phyloP scores from a whole-genome alignment of 805 yeast genomes.

The Priceomyces fermenticarens region DNA sequence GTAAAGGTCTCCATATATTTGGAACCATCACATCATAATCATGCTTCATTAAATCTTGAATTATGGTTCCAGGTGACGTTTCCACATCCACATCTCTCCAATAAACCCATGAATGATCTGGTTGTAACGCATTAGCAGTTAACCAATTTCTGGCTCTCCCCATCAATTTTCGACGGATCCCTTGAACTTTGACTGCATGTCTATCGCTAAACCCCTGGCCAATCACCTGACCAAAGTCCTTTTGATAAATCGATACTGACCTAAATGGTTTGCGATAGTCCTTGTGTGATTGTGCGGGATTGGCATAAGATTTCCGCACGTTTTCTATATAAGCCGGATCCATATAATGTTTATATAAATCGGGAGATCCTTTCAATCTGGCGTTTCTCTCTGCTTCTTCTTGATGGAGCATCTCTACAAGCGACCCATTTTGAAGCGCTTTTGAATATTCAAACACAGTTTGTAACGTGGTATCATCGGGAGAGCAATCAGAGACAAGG shows the following conservation, averaged over 20 bases:
- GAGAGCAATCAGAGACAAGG: conserved; percentile 75
- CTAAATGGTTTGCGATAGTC: conserved; percentile 70
- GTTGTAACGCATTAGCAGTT: conserved; percentile 67
- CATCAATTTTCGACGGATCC: conserved; percentile 79
- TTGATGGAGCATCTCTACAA: conserved; percentile 45
- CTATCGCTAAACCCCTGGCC: conserved; percentile 85
- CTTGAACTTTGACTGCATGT: conserved; percentile 83
- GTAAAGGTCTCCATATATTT: conserved; percentile 96
- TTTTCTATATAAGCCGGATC: conserved; percentile 55
- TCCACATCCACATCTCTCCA: conserved; percentile 90
- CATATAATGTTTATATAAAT: conserved; percentile 70
- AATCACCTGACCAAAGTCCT: conserved; percentile 79
- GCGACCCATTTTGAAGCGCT: conserved; percentile 68
- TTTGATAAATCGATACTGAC: conserved; percentile 73
- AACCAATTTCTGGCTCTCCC: conserved; percentile 87
- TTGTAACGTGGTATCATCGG: conserved; percentile 63
- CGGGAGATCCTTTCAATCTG: conserved; percentile 52
- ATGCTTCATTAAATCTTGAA: conserved; percentile 67
- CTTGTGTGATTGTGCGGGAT: conserved; percentile 56
- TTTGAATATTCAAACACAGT: conserved; percentile 62
- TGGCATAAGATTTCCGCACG: conserved; percentile 56
- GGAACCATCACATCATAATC: conserved; percentile 75
- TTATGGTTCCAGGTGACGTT: conserved; percentile 72
- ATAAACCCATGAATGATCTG: conserved; percentile 87
- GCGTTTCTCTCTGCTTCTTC: conserved; percentile 34